Conservation (phyloP, 2,329 filamentous ascomycete species). For the Cercospora berteroae region DNA sequence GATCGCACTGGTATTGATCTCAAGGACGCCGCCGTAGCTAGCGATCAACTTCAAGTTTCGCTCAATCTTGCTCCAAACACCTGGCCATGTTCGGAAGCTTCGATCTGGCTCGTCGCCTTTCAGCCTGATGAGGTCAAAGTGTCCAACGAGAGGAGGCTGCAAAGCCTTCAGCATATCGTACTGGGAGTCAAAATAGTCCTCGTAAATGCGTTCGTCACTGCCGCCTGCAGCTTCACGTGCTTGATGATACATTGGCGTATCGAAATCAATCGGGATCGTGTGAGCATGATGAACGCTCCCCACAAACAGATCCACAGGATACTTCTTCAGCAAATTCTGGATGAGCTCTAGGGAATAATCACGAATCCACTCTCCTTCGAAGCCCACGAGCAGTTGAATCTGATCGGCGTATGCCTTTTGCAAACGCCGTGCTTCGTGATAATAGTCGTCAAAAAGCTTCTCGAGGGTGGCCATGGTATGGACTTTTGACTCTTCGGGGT, state of each 20-base stretch:
- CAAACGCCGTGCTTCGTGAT: slow-evolving; percentile 71
- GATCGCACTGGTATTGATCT: slow-evolving; percentile 84
- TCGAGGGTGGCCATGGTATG: slow-evolving; percentile 48
- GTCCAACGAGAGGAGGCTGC: slow-evolving; percentile 76
- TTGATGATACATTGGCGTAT: slow-evolving; percentile 62
- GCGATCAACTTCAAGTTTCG: slow-evolving; percentile 72
- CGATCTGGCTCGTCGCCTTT: slow-evolving; percentile 67
- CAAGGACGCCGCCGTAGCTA: slow-evolving; percentile 75
- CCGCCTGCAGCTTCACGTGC: slow-evolving; percentile 60
- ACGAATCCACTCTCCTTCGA: slow-evolving; percentile 92
- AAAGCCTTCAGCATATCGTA: slow-evolving; percentile 72
- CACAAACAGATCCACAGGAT: slow-evolving; percentile 82
- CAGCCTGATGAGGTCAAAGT: slow-evolving; percentile 88
- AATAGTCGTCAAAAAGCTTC: slow-evolving; percentile 66
- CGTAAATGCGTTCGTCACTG: slow-evolving; percentile 71
- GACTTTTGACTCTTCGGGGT: slow-evolving; percentile 70
- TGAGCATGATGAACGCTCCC: slow-evolving; percentile 90
- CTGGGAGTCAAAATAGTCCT: slow-evolving; percentile 86
- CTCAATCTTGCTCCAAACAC: slow-evolving; percentile 70
- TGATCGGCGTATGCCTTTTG: slow-evolving; percentile 64
- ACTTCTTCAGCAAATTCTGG: slow-evolving; percentile 55
- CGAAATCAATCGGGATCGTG: slow-evolving; percentile 85
- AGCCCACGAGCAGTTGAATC: slow-evolving; percentile 81
- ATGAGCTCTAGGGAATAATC: slow-evolving; percentile 63
- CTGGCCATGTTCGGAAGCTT: slow-evolving; percentile 43